Evolutionary conservation across 2,329 filamentous ascomycete species (phyloP), one percentile per base, ranked within the genome.

Genomic region (Sporothrix curviconia): DNA sequence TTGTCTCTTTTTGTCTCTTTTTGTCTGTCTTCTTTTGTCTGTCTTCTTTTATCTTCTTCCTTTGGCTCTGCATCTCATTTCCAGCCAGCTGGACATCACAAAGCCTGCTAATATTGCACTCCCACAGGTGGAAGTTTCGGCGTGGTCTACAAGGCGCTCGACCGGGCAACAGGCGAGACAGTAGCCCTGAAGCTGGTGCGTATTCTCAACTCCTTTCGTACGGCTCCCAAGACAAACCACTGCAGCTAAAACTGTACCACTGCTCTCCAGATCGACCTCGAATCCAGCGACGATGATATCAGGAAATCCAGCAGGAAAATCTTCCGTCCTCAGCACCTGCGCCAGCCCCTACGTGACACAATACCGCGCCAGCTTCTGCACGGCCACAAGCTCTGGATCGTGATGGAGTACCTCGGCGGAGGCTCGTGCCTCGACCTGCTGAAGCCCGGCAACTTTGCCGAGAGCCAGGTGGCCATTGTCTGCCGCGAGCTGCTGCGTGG

Each of bases 201-300:
- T 74, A 25, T n/a, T 19, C 8, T 4, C 19, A 8, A 15, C 11
- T 9, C 7, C 14, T 51, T 17, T 11, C 1, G 14, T n/a, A n/a
- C 14, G 9, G n/a, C 12, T 36, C 30, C 34, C 12, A 40, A 24
- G 7, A 36, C 15, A 28, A 11, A 14, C 24, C n/a, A n/a, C n/a
- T n/a, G n/a, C n/a, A n/a, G 22, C 43, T 52, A 47, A 56, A 44
- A 34, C 14, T 8, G 7, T n/a, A 11, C 4, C 17, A 0, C 19
- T 40, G 25, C 46, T 1, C 34, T 54, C 7, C 70, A 97, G 91
- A 97, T 99, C 71, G 94, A 99, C 72, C 89, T 99, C 68, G 94
- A 99, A 75, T 95, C 92, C 59, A 97, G 91, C 77, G 92, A 95
- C 72, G 94, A 99, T 75, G 94, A 99, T 70, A 96, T 99, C 88